Evolutionary conservation across 83 land plant genomes (phyloP).

Genomic region (Diphasiastrum complanatum): DNA sequence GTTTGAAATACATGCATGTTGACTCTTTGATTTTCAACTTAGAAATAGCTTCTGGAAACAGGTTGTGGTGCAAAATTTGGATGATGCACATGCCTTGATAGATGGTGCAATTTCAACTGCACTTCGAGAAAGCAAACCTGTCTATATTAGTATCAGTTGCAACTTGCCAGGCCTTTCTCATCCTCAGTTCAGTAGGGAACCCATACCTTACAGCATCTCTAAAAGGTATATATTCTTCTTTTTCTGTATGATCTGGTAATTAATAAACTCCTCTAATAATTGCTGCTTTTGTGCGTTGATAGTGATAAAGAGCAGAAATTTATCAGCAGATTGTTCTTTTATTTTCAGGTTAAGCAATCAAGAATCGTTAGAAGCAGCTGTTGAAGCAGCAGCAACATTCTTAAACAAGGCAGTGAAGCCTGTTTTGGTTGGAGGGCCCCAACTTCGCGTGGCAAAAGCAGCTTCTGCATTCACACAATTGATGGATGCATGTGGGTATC

Average conservation of each 20-base stretch:
- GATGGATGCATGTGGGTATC: constrained; percentile 58
- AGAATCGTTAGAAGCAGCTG: constrained; percentile 55
- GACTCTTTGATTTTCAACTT: no score
- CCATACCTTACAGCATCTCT: constrained; percentile 50
- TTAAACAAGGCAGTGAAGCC: constrained; percentile 63
- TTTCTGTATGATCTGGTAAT: not conserved
- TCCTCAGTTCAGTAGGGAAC: constrained; percentile 48
- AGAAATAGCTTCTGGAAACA: no score
- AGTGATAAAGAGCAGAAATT: no score
- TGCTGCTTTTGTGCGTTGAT: no score
- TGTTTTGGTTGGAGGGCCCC: constrained; percentile 55
- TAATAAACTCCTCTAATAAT: not conserved
- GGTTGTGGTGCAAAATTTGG: constrained; percentile 60
- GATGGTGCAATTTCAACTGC: constrained; percentile 75
- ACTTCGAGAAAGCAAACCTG: constrained; percentile 64
- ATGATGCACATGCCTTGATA: constrained; percentile 59
- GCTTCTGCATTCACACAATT: constrained; percentile 41
- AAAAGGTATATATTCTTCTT: constrained; percentile 24
- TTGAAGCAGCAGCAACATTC: constrained; percentile 42
- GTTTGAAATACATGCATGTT: no score
- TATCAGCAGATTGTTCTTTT: no score
- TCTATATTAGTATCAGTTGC: constrained; percentile 58
- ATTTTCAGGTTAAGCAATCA: constrained; percentile 44
- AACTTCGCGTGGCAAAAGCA: constrained; percentile 50
- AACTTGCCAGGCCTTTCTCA: constrained; percentile 56